phyloP scores from a whole-genome alignment of 2,329 filamentous ascomycete genomes.

The Talaromyces piceae region DNA sequence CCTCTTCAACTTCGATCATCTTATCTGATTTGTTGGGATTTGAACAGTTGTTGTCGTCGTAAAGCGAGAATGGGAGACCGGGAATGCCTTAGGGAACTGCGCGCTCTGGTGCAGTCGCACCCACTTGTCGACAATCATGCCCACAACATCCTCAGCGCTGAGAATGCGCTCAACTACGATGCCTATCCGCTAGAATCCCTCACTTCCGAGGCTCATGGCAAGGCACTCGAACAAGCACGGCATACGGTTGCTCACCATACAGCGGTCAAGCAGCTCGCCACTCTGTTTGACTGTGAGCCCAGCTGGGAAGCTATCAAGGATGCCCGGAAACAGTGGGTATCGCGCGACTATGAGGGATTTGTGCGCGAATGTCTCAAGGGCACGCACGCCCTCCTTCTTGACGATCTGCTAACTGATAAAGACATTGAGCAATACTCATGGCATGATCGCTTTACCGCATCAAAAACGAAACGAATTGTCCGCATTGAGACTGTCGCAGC shows the following conservation, averaged over 20 bases:
- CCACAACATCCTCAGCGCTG: constrained; percentile 35
- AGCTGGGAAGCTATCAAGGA: constrained; percentile 53
- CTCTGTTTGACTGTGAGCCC: constrained; percentile 56
- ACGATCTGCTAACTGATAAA: constrained; percentile 60
- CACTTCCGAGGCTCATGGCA: constrained; percentile 64
- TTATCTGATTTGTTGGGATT: no score
- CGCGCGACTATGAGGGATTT: constrained; percentile 50
- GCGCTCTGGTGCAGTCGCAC: constrained; percentile 29
- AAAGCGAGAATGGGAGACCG: not conserved
- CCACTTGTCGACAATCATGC: constrained; percentile 44
- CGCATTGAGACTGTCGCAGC: constrained; percentile 68
- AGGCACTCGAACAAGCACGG: constrained; percentile 55
- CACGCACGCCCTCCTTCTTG: constrained; percentile 67
- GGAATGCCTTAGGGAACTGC: constrained; percentile 22
- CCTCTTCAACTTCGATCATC: no score
- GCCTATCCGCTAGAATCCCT: constrained; percentile 52
- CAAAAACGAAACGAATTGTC: constrained; percentile 64
- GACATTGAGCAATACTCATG: constrained; percentile 54
- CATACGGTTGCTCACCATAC: constrained; percentile 63
- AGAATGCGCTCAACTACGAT: constrained; percentile 25
- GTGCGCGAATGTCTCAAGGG: constrained; percentile 59
- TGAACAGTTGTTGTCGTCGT: no score
- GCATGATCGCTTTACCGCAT: constrained; percentile 54
- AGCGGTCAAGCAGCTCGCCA: constrained; percentile 60
- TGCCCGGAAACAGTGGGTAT: constrained; percentile 42